Evolutionary conservation across 2,329 filamentous ascomycete genomes (phyloP).

Genomic region (Plenodomus biglobosus): DNA sequence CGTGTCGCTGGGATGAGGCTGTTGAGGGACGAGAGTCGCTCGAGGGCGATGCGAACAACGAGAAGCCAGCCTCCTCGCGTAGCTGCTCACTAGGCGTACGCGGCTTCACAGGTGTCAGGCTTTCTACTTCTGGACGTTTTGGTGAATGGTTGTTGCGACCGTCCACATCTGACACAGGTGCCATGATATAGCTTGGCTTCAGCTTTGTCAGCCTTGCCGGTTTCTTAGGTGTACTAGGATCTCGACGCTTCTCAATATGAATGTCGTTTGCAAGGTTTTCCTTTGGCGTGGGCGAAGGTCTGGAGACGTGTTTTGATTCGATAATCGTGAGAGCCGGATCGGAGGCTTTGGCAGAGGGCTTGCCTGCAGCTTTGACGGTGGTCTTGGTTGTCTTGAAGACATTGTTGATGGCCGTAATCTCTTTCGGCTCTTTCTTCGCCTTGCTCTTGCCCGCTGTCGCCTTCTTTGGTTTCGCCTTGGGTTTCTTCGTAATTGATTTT

Average conservation of each 20-base stretch:
- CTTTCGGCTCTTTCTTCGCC: conserved; percentile 30
- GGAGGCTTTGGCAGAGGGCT: conserved; percentile 11
- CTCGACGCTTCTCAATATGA: conserved; percentile 10
- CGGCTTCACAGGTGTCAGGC: conserved; percentile 33
- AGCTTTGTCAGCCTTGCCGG: conserved; percentile 24
- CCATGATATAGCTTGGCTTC: conserved; percentile 27
- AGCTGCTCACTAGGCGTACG: conserved; percentile 34
- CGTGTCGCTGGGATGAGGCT: conserved; percentile 26
- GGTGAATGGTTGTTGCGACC: conserved; percentile 38
- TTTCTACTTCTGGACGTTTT: conserved; percentile 30
- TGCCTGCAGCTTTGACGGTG: conserved; percentile 15
- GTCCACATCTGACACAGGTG: conserved; percentile 31
- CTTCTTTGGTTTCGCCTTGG: conserved; percentile 36
- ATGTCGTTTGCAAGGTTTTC: conserved; percentile 17
- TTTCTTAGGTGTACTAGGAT: conserved; percentile 24
- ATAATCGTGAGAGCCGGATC: conserved; percentile 5
- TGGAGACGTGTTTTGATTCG: conserved; percentile 10
- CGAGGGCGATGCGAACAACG: conserved; percentile 10
- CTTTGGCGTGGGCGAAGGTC: conserved; percentile 11
- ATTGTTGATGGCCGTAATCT: conserved; percentile 27
- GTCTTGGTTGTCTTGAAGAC: conserved; percentile 36
- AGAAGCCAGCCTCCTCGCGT: conserved; percentile 20
- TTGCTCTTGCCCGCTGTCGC: conserved; percentile 25
- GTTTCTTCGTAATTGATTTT: conserved; percentile 26
- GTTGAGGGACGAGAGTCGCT: conserved; percentile 30